Percentiles rank a stretch among this genome's conserved stretches.
phyloP scores from a whole-genome alignment of 345 rosid genomes.

The Arabidopsis arenosa region DNA sequence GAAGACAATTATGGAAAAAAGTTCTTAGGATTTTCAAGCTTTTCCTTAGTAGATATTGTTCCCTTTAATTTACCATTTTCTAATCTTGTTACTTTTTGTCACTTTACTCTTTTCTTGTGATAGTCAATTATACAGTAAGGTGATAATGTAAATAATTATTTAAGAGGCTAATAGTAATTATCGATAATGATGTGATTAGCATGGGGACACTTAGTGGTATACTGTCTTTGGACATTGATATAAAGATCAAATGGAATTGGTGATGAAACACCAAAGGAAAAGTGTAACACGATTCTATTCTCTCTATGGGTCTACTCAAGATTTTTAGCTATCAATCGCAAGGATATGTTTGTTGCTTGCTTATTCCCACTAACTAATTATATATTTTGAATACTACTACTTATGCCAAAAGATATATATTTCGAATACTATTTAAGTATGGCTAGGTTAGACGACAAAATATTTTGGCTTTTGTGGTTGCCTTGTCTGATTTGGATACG shows the following conservation, averaged over 20 bases:
- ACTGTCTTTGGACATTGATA: conserved; percentile 8
- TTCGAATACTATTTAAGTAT: conserved; percentile 5
- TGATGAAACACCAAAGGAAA: conserved; percentile 28
- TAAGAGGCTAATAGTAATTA: background rate
- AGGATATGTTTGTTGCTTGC: conserved; percentile 32
- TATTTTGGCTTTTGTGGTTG: conserved; percentile 14
- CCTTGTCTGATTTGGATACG: conserved; percentile 38
- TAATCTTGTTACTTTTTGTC: conserved; percentile 26
- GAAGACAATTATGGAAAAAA: conserved; percentile 34
- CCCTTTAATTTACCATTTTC: conserved; percentile 24
- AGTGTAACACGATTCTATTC: conserved; percentile 36
- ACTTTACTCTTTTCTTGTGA: conserved; percentile 19
- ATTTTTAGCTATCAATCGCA: conserved; percentile 24
- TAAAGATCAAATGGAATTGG: conserved; percentile 16
- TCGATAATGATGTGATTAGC: conserved; percentile 39
- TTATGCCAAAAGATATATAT: background rate
- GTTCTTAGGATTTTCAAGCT: background rate
- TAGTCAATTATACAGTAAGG: conserved; percentile 21
- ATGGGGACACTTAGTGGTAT: conserved; percentile 39
- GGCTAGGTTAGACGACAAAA: conserved; percentile 11
- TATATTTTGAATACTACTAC: conserved; percentile 10
- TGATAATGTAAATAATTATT: conserved; percentile 39
- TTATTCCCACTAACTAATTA: conserved; percentile 32
- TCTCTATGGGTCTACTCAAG: conserved; percentile 2
- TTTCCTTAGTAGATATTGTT: conserved; percentile 16